These are phyloP conservation scores for Adansonia madagascariensis DNA, from an alignment of 441 rosid genomes.

Conservation along the genomic window DNA sequence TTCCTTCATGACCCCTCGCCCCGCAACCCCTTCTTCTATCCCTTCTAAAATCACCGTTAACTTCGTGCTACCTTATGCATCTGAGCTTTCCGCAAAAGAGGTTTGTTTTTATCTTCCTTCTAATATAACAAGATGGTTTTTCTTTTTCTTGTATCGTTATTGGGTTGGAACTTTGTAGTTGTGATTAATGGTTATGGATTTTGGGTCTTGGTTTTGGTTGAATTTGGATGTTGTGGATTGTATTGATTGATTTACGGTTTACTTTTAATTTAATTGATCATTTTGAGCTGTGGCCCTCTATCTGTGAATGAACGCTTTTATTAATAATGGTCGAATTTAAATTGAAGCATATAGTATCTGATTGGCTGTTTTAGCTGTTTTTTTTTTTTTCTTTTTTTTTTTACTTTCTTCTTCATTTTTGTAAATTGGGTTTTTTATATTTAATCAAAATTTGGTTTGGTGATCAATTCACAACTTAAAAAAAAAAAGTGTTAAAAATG, in stretches of 20 bases:
- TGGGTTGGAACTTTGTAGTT: slow-evolving; percentile 16
- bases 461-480: not conserved
- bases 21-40: slow-evolving; percentile 48
- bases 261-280: not conserved
- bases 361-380: not conserved
- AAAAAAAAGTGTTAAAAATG: not conserved
- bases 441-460: no score
- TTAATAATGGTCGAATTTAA: not conserved
- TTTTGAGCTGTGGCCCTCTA: not conserved
- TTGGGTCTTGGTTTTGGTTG: slow-evolving; percentile 29
- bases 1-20: slow-evolving; percentile 60
- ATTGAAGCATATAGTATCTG: not conserved
- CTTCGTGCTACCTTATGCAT: slow-evolving; percentile 72
- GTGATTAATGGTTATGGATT: not conserved
- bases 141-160: slow-evolving; percentile 11
- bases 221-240: slow-evolving; percentile 5
- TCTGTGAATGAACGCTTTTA: not conserved
- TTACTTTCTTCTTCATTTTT: not conserved
- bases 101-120: slow-evolving; percentile 33
- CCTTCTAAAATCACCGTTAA: slow-evolving; percentile 74
- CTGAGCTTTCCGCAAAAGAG: slow-evolving; percentile 66
- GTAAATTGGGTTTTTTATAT: not conserved
- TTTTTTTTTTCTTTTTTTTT: no score
- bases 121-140: not conserved
- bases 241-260: slow-evolving; percentile 12